These are phyloP conservation scores for Teratosphaeria pseudoeucalypti DNA, from an alignment of 2,329 filamentous ascomycete genomes.

Conservation along the genomic window DNA sequence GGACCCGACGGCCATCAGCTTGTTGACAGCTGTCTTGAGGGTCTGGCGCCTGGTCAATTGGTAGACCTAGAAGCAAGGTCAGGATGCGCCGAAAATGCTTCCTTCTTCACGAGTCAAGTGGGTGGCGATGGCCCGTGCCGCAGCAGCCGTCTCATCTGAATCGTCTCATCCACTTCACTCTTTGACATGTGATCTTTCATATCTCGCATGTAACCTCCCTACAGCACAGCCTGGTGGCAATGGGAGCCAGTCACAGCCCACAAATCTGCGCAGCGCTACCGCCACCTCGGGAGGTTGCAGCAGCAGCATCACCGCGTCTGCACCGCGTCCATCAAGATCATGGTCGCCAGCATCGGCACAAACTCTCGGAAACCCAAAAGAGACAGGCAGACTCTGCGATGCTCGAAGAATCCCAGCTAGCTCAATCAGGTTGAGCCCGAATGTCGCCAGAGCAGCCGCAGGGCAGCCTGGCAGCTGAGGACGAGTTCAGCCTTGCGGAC, in stretches of 20 bases:
- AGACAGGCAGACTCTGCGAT: neutral
- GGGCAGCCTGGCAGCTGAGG: neutral
- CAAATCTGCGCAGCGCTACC: neutral
- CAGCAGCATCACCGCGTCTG: neutral
- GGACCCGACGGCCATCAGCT: too few relatives aligned
- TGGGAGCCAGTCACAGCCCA: neutral
- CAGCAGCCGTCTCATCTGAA: neutral
- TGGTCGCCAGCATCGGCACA: neutral
- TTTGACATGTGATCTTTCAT: neutral
- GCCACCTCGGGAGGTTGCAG: neutral
- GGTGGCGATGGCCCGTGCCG: neutral
- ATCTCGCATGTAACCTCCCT: neutral
- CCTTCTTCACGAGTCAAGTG: neutral
- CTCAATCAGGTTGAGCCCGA: neutral
- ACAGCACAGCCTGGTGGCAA: neutral
- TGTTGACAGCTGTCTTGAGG: too few relatives aligned
- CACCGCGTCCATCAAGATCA: neutral
- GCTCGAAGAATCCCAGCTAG: neutral
- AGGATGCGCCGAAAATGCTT: too few relatives aligned
- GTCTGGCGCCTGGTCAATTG: too few relatives aligned
- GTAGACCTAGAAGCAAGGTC: too few relatives aligned
- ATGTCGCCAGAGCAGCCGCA: neutral
- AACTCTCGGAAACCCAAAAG: neutral
- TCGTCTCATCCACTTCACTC: neutral
- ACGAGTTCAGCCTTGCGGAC: neutral